Evolutionary conservation across 768 basidiomycete species (phyloP).

Genomic region (Galerina marginata): DNA sequence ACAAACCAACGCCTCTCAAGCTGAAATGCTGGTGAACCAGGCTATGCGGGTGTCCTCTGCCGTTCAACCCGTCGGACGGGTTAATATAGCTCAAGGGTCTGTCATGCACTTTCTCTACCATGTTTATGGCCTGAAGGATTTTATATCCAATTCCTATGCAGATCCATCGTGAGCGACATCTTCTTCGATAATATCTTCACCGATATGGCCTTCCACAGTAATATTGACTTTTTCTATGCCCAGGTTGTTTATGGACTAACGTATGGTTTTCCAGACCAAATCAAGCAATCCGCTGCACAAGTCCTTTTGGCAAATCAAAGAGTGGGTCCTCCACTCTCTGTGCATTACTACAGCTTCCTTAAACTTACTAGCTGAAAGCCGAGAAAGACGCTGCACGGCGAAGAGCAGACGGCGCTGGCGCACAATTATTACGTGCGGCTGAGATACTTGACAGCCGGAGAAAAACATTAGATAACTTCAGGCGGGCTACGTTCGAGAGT

Average conservation of each 20-base stretch:
- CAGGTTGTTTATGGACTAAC: constrained; percentile 10
- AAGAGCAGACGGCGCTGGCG: constrained; percentile 35
- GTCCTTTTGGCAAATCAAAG: constrained; percentile 40
- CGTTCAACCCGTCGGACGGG: constrained; percentile 42
- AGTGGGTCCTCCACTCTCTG: constrained; percentile 24
- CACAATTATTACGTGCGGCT: constrained; percentile 30
- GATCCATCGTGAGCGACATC: constrained; percentile 44
- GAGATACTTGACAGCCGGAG: constrained; percentile 32
- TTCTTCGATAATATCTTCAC: constrained; percentile 50
- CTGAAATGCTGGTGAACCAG: constrained; percentile 41
- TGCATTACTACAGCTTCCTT: background rate
- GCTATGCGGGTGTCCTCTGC: constrained; percentile 40
- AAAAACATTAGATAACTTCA: constrained; percentile 34
- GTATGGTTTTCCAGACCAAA: constrained; percentile 37
- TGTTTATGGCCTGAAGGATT: background rate
- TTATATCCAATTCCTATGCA: constrained; percentile 16
- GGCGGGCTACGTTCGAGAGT: constrained; percentile 40
- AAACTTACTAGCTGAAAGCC: constrained; percentile 31
- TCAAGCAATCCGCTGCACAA: constrained; percentile 39
- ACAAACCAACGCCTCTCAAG: constrained; percentile 40
- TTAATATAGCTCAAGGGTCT: constrained; percentile 46
- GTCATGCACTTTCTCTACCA: background rate
- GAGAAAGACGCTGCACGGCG: constrained; percentile 36
- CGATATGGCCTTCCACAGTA: constrained; percentile 49
- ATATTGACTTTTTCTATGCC: constrained; percentile 9